Percentiles rank a stretch among this genome's conserved stretches.
phyloP scores from a whole-genome alignment of 23 red algal genomes.

The Chondrus crispus region DNA sequence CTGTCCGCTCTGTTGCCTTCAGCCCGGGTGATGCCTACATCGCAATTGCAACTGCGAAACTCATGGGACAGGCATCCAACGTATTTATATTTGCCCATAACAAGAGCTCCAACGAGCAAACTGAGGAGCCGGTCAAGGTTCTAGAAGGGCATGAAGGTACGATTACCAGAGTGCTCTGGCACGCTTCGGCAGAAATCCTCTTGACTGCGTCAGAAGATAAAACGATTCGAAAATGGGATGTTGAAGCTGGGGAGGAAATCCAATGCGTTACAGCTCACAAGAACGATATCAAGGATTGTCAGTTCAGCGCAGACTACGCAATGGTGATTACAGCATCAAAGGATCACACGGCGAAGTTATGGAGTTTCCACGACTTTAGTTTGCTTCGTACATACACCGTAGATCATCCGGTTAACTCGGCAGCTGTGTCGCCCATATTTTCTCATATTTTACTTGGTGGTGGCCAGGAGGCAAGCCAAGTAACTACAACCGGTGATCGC shows the following conservation, averaged over 20 bases:
- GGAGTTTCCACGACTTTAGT: slow-evolving; percentile 73
- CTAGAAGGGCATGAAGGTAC: slow-evolving; percentile 78
- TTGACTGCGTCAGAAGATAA: slow-evolving; percentile 82
- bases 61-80: slow-evolving; percentile 86
- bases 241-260: slow-evolving; percentile 76
- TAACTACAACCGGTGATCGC: slow-evolving; percentile 86
- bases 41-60: slow-evolving; percentile 72
- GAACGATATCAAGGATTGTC: slow-evolving; percentile 68
- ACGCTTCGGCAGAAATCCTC: slow-evolving; percentile 67
- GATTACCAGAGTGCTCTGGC: slow-evolving; percentile 74
- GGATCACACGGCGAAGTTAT: slow-evolving; percentile 84
- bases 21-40: slow-evolving; percentile 64
- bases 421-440: slow-evolving; percentile 77
- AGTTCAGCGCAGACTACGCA: slow-evolving; percentile 47
- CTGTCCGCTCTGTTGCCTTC: slow-evolving; percentile 76
- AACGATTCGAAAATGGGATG: slow-evolving; percentile 93
- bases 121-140: slow-evolving; percentile 57
- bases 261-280: slow-evolving; percentile 67
- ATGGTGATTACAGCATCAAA: slow-evolving; percentile 84
- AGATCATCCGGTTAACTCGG: slow-evolving; percentile 94
- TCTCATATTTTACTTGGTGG: slow-evolving; percentile 90
- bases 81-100: slow-evolving; percentile 70
- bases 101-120: slow-evolving; percentile 17
- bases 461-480: slow-evolving; percentile 93
- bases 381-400: slow-evolving; percentile 70